These are phyloP conservation scores for Aspergillus costaricaensis DNA, from an alignment of 2,329 filamentous ascomycete genomes.

Conservation along the genomic window DNA sequence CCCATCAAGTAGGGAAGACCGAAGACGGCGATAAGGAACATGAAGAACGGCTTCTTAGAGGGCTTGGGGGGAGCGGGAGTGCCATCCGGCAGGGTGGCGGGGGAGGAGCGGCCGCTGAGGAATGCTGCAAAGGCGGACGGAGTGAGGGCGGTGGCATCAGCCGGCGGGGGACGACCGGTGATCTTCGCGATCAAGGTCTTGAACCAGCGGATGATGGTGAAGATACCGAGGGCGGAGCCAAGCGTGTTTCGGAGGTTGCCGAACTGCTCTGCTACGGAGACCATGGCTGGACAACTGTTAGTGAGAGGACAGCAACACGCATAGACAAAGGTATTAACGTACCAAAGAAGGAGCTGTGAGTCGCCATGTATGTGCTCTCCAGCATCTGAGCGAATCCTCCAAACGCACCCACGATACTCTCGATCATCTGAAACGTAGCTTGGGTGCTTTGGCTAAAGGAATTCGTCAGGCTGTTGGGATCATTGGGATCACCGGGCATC, in stretches of 20 bases:
- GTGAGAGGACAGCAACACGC: not conserved
- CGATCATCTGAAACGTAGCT: constrained; percentile 96
- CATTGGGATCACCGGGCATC: constrained; percentile 69
- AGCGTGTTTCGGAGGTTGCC: constrained; percentile 90
- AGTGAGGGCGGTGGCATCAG: constrained; percentile 81
- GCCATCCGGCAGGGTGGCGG: constrained; percentile 62
- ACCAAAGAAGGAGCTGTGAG: constrained; percentile 98
- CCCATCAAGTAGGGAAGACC: constrained; percentile 96
- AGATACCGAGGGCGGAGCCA: constrained; percentile 91
- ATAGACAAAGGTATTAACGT: constrained; percentile 41
- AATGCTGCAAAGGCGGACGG: constrained; percentile 90
- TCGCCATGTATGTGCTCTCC: constrained; percentile 99
- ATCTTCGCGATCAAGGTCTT: constrained; percentile 88
- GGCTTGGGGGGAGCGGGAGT: constrained; percentile 68
- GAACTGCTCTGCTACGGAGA: constrained; percentile 96
- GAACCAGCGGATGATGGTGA: constrained; percentile 93
- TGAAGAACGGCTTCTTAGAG: constrained; percentile 91
- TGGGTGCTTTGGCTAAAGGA: constrained; percentile 93
- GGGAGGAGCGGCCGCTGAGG: constrained; percentile 63
- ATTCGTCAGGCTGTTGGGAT: constrained; percentile 92
- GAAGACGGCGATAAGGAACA: constrained; percentile 93
- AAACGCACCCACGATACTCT: constrained; percentile 94
- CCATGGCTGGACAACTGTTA: constrained; percentile 69
- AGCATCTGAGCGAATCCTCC: constrained; percentile 98
- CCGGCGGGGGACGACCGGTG: constrained; percentile 86